These are phyloP conservation scores for Fusarium sp. DNA, from an alignment of 2,329 filamentous ascomycete genomes.

Conservation along the genomic window DNA sequence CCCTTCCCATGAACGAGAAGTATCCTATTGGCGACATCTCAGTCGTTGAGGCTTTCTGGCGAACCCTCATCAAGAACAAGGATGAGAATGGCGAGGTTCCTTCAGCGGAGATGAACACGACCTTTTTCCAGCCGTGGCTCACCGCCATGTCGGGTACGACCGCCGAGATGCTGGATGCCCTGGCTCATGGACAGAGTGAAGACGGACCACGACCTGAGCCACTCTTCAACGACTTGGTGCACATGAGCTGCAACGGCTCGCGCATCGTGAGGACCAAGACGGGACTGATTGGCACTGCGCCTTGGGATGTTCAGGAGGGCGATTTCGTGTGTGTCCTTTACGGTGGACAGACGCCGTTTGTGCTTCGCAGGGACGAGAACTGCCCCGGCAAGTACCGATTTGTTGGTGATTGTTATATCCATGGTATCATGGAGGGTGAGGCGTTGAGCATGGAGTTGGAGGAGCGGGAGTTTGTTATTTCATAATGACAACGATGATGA, in stretches of 20 bases:
- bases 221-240: conserved; percentile 14
- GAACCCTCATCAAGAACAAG: conserved; percentile 9
- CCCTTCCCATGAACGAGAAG: conserved; percentile 4
- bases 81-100: conserved; percentile 8
- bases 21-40: conserved; percentile 8
- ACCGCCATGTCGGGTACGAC: conserved; percentile 2
- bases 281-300: conserved; percentile 1
- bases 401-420: conserved; percentile 12
- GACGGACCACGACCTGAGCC: conserved; percentile 7
- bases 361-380: conserved; percentile 1
- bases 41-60: conserved; percentile 9
- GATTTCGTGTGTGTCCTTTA: conserved; percentile 8
- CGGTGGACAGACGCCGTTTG: conserved; percentile 10
- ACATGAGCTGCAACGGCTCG: conserved; percentile 10
- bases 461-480: conserved; percentile 15
- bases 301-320: conserved; percentile 5
- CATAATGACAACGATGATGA: not conserved
- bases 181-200: conserved; percentile 2
- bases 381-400: conserved; percentile 7
- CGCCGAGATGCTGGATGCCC: conserved; percentile 9
- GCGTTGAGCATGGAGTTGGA: conserved; percentile 10
- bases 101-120: conserved; percentile 2
- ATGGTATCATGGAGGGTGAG: conserved; percentile 14
- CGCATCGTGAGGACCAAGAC: conserved; percentile 11
- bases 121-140: conserved; percentile 6